Evolutionary conservation across 2,329 filamentous ascomycete species (phyloP), one percentile per base, ranked within the genome.

Genomic region (Dendrostoma leiphaemia): DNA sequence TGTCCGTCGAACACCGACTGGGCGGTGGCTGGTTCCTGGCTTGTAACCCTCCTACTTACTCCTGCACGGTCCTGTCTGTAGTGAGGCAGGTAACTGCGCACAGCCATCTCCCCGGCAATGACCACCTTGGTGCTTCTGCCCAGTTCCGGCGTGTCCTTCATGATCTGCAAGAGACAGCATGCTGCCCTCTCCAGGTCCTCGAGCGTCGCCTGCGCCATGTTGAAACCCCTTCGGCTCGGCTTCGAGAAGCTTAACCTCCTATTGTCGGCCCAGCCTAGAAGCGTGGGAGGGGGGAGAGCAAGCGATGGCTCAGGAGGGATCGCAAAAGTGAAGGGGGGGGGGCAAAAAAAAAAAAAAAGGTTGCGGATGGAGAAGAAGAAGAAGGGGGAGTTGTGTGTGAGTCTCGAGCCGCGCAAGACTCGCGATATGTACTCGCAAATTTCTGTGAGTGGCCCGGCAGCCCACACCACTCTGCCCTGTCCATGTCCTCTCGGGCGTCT

Each of bases 141-240:
- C 51, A 58, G 52, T n/a, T 57, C 55, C 2, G 55, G 55, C 13
- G 55, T 58, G 37, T 58, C 55, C 52, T 51, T 58, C 37, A 58
- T 58, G 52, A 58, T 50, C 55, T 55, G 52, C 43, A 58, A 44
- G 35, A 58, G 46, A 28, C 55, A 58, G 26, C 52, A 51, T 24
- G 52, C 52, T 37, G 52, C 52, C 48, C 37, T 48, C 31, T 58
- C 55, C 52, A 58, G 40, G 21, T 55, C 55, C 29, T 28, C 31
- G 37, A 58, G 21, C 19, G 48, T 49, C 31, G 31, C 24, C 41
- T 15, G 31, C 41, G 47, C 51, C 47, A 48, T 54, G 41, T 31
- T 48, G 17, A 13, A 47, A 44, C 28, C 44, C 24, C 35, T 24
- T 37, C 17, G 15, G 15, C 8, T 7, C 29, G 29, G 29, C 8